Evolutionary conservation across 2,329 filamentous ascomycete species (phyloP), one percentile per base, ranked within the genome.

Genomic region (Aspergillus sp.): DNA sequence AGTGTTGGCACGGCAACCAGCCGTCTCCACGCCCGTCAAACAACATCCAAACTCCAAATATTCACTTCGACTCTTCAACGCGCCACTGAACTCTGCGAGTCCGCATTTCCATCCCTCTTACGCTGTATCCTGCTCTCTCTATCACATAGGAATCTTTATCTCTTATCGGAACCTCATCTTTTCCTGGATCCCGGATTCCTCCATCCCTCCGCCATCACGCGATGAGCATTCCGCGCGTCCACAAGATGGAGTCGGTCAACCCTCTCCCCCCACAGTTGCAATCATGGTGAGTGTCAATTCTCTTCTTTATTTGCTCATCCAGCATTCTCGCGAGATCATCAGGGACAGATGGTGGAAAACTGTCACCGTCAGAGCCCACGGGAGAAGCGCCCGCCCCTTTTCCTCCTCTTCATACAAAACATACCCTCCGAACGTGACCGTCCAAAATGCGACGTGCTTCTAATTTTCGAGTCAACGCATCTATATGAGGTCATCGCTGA

Each of bases 1-100:
- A 37, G 34, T 39, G 56, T 58, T 58, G 56, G 56, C 56, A 58
- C 51, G 52, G 56, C 51, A 58, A 58, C 56, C 50, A 37, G 12
- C 24, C 39, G 22, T 20, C 37, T 30, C 33, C 42, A 11, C 13
- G 39, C 30, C 27, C 30, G 19, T 40, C 41, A 58, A 50, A 30
- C 45, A 53, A 53, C 39, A 58, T 49, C 41, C 11, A 41, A 51
- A 19, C 13, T 34, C 22, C 39, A 51, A 34, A 20, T 34, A 34
- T 30, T 41, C 15, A 15, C n/a, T 53, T 33, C 42, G 11, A n/a
- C 27, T 27, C 42, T 13, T 48, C 15, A 39, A 44, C 42, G 20
- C 51, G 46, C 46, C 44, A 40, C 44, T 13, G 41, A 24, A 30
- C 30, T 57, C 48, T 19, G 24, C 27, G 15, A 50, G 5, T n/a